These are phyloP conservation scores for Talaromyces marneffei DNA, from an alignment of 2,329 filamentous ascomycete genomes.

Conservation along the genomic window DNA sequence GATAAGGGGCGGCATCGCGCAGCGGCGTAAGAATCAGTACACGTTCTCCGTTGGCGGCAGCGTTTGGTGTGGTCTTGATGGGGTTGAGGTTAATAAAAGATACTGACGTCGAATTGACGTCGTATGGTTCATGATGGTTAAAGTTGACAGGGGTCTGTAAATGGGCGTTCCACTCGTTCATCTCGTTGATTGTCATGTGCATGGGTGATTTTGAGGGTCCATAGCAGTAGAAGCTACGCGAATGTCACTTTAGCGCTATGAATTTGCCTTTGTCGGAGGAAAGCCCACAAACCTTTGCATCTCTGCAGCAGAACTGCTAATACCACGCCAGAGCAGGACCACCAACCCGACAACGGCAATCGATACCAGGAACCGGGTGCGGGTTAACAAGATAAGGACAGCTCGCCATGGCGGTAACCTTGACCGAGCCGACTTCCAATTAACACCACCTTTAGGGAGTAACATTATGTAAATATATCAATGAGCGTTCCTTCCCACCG, in stretches of 20 bases:
- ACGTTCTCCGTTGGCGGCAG: slow-evolving; percentile 72
- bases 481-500: background rate
- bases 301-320: slow-evolving; percentile 72
- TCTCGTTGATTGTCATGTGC: slow-evolving; percentile 88
- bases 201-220: slow-evolving; percentile 92
- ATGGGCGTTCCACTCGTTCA: slow-evolving; percentile 81
- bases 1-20: slow-evolving; percentile 75
- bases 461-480: slow-evolving; percentile 57
- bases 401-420: slow-evolving; percentile 72
- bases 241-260: background rate
- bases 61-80: slow-evolving; percentile 73
- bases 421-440: slow-evolving; percentile 81
- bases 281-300: slow-evolving; percentile 71
- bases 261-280: background rate
- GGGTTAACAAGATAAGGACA: slow-evolving; percentile 63
- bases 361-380: slow-evolving; percentile 70
- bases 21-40: slow-evolving; percentile 89
- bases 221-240: slow-evolving; percentile 86
- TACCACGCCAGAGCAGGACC: slow-evolving; percentile 80
- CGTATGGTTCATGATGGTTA: slow-evolving; percentile 86
- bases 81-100: slow-evolving; percentile 76
- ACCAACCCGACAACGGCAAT: slow-evolving; percentile 65
- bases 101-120: slow-evolving; percentile 76
- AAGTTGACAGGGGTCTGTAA: slow-evolving; percentile 89
- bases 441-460: slow-evolving; percentile 76